A percentile compares a stretch with the other conserved stretches of the same genome.
These are phyloP conservation scores for Pythium myriotylum DNA, from an alignment of 352 stramenopile species.

Conservation along the genomic window DNA sequence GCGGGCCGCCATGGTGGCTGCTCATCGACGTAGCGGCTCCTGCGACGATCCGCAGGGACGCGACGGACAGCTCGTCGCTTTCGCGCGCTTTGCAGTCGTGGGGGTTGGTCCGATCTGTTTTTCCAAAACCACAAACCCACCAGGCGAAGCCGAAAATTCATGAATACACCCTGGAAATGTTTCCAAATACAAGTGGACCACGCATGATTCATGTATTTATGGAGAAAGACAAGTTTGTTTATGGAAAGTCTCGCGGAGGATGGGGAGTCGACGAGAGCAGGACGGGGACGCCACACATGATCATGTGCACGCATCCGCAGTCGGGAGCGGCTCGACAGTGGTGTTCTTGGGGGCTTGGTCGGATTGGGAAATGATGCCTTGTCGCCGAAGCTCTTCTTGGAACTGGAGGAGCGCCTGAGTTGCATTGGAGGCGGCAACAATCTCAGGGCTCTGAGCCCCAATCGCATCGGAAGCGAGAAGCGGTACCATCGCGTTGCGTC, in stretches of 20 bases:
- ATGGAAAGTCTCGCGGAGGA: no score
- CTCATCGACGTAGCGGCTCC: constrained; percentile 14
- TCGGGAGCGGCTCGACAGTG: neutral
- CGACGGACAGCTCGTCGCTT: constrained; percentile 10
- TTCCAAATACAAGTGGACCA: neutral
- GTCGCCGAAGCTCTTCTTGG: constrained; percentile 33
- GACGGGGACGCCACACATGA: no score
- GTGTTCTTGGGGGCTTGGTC: constrained; percentile 12
- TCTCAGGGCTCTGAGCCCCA: constrained; percentile 43
- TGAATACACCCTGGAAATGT: neutral
- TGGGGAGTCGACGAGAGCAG: constrained; percentile 9
- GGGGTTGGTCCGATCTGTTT: constrained; percentile 14
- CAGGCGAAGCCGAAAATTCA: constrained; percentile 3
- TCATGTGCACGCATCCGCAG: constrained; percentile 6
- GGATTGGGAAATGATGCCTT: constrained; percentile 15
- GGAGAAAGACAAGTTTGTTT: neutral
- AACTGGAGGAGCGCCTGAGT: constrained; percentile 37
- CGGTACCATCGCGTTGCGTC: constrained; percentile 65
- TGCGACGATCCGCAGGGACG: constrained; percentile 4
- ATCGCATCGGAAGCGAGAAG: constrained; percentile 46
- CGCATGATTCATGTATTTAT: neutral
- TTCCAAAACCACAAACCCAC: constrained; percentile 28
- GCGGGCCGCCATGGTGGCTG: constrained; percentile 31
- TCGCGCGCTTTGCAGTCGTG: constrained; percentile 26
- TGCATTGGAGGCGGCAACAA: constrained; percentile 38